Conservation (phyloP, 2,329 filamentous ascomycete genomes). For the Ascosphaera apis region DNA sequence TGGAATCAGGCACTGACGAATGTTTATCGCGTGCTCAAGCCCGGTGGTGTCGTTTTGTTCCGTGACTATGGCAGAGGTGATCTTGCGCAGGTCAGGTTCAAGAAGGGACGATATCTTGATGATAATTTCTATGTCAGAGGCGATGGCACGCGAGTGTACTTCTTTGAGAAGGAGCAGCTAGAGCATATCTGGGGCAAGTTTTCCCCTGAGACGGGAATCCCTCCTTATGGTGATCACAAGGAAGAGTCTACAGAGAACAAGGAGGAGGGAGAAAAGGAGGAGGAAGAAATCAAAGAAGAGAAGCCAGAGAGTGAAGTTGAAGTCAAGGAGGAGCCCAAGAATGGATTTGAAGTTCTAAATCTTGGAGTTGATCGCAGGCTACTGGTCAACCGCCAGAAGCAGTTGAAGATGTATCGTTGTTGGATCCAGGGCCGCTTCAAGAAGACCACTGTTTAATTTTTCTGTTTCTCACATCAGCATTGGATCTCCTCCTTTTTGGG, state of each 20-base stretch:
- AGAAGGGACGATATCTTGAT: slow-evolving; percentile 77
- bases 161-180: slow-evolving; percentile 77
- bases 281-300: neutral
- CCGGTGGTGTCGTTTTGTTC: slow-evolving; percentile 82
- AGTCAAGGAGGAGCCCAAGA: slow-evolving; percentile 3
- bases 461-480: no score
- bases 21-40: slow-evolving; percentile 61
- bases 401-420: slow-evolving; percentile 95
- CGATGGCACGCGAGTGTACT: slow-evolving; percentile 90
- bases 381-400: slow-evolving; percentile 72
- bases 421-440: slow-evolving; percentile 33
- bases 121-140: slow-evolving; percentile 96
- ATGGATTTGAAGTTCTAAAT: slow-evolving; percentile 46
- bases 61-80: slow-evolving; percentile 92
- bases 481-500: no score
- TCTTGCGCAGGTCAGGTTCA: slow-evolving; percentile 88
- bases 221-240: slow-evolving; percentile 5
- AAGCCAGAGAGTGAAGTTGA: slow-evolving; percentile 3
- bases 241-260: slow-evolving; percentile 4
- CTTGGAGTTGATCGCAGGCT: slow-evolving; percentile 71
- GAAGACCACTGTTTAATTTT: no score
- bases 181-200: slow-evolving; percentile 49
- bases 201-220: slow-evolving; percentile 15
- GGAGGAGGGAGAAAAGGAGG: slow-evolving; percentile 4
- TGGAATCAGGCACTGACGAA: slow-evolving; percentile 69